Conservation (phyloP, 78 protist species). For the Mantamonas sphyraenae region DNA sequence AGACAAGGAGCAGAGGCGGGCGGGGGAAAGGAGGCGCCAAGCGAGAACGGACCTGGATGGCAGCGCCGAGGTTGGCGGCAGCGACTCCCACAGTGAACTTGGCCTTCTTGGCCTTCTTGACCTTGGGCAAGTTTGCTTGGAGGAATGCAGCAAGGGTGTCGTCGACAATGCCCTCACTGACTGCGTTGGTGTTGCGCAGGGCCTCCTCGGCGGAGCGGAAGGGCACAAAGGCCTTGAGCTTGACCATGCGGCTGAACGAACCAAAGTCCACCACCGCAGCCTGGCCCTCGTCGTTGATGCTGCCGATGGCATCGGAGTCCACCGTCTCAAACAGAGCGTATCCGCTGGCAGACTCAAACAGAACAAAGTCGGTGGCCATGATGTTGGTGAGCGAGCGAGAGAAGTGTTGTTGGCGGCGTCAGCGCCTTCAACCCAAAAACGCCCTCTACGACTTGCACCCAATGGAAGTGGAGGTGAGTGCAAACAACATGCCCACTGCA, state of each 20-base stretch:
- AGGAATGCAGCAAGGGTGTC: slow-evolving; percentile 46
- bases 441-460: too few species aligned
- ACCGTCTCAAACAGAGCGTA: slow-evolving; percentile 67
- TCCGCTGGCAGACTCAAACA: slow-evolving; percentile 84
- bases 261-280: slow-evolving; percentile 39
- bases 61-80: slow-evolving; percentile 73
- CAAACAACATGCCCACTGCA: too few species aligned
- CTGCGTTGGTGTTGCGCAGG: slow-evolving; percentile 68
- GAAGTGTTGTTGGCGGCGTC: background rate
- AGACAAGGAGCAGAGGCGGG: background rate
- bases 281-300: slow-evolving; percentile 32
- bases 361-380: slow-evolving; percentile 7
- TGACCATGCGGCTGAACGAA: slow-evolving; percentile 51
- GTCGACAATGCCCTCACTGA: slow-evolving; percentile 65
- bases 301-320: slow-evolving; percentile 65
- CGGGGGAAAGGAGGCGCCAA: slow-evolving; percentile 1
- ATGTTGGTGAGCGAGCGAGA: background rate
- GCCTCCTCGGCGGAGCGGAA: slow-evolving; percentile 81
- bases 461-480: too few species aligned
- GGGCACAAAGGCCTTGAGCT: slow-evolving; percentile 65
- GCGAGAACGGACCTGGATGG: slow-evolving; percentile 30
- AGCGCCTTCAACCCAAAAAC: too few species aligned
- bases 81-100: slow-evolving; percentile 61
- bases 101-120: slow-evolving; percentile 13
- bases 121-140: slow-evolving; percentile 47